Base-by-base conservation (phyloP, 1,284 basidiomycete species). In the Erythrobasidium hasegawianum region DNA sequence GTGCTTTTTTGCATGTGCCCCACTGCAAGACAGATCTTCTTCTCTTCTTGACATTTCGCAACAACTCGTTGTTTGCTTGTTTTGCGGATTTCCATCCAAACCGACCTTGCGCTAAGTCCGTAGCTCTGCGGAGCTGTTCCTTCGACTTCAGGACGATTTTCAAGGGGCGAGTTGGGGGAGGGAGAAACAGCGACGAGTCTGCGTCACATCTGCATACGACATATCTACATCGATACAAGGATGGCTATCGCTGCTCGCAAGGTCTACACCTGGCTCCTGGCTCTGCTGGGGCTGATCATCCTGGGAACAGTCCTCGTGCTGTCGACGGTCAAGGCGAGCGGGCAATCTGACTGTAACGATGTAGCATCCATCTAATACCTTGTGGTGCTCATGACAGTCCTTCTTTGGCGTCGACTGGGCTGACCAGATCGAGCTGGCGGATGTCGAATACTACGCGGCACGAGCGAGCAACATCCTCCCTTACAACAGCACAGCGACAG, bases 221-320 rank as follows among this genome's bases (percentile, higher is more conserved):
- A 47, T 47, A n/a, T 24, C 43, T 47, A 18, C 43, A 24, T 18
- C 43, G 16, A n/a, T 47, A 18, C 43, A 24, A 47, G n/a, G n/a
- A 47, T 47, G 43, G n/a, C 43, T n/a, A n/a, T n/a, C 7, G 16
- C 43, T 24, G 43, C 43, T 18, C 16, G 43, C 4, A 47, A 47
- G 43, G 43, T 64, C 14, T 55, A 47, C 43, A 65, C 49, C n/a
- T 57, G 54, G 55, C 27, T 87, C 67, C 84, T 96, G 67, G 81
- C 85, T 73, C 76, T 96, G 71, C 85, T 97, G 71, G 88, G 84
- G 71, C 84, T 96, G 71, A 81, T 97, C 79, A 85, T 97, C 65
- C 75, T 90, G 40, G 94, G 94, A 57, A 97, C 95, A 27, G 85
- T 97, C 77, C 76, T 90, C 77, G 91, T 98, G 67, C 87, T 98